phyloP scores from a whole-genome alignment of 108 stramenopile genomes.

The Skeletonema tropicum region DNA sequence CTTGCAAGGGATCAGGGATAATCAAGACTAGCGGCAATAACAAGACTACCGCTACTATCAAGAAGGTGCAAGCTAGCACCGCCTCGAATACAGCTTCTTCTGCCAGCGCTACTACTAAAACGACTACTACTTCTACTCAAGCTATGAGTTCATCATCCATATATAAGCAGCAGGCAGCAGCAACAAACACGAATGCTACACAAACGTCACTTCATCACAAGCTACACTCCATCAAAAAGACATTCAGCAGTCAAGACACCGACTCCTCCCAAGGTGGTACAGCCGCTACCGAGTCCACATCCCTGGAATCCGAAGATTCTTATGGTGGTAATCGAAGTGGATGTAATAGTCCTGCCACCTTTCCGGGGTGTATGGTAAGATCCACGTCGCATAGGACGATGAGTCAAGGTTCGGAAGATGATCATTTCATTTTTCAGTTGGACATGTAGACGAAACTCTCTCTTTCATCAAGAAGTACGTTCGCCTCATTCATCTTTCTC shows the following conservation, averaged over 20 bases:
- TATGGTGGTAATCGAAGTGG: neutral
- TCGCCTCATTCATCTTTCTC: neutral
- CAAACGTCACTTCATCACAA: neutral
- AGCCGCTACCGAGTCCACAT: neutral
- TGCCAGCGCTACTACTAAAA: neutral
- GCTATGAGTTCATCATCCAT: neutral
- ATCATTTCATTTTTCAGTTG: constrained; percentile 36
- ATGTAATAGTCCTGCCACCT: constrained; percentile 1
- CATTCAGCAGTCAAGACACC: constrained; percentile 1
- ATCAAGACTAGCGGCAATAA: neutral
- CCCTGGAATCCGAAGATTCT: neutral
- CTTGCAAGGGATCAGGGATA: neutral
- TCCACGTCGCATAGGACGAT: neutral
- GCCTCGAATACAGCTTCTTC: neutral
- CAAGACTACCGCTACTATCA: constrained; percentile 2
- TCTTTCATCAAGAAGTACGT: neutral
- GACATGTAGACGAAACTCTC: constrained; percentile 24
- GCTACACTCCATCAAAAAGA: neutral
- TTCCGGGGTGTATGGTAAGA: constrained; percentile 1
- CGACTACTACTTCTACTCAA: neutral
- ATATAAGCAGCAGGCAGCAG: neutral
- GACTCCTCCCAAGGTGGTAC: constrained; percentile 2
- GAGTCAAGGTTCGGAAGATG: constrained; percentile 12
- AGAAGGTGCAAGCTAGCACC: neutral
- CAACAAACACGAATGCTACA: neutral